Evolutionary conservation across 2,329 filamentous ascomycete species (phyloP), one percentile per base, ranked within the genome.

Genomic region (Coniochaeta hoffmannii): DNA sequence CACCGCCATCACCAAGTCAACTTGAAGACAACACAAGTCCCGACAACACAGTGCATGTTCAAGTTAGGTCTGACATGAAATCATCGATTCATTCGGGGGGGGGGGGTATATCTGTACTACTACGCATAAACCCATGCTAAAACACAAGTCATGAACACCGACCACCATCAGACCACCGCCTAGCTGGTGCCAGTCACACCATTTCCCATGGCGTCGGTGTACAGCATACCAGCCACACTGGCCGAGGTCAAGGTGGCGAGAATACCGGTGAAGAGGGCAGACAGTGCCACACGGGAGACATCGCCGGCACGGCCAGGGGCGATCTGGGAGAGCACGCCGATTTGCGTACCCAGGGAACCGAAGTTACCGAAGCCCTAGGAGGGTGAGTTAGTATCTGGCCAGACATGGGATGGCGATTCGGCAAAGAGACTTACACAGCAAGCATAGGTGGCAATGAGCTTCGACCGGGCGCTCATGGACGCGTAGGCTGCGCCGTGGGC

Each of bases 321-420:
- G 58, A 96, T 82, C 73, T 95, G 90, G 4, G 87, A 83, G 53
- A 96, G 79, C 57, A 95, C 89, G 75, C 90, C 90, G 58, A 96
- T 94, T 72, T 96, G 90, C 55, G 90, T 93, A 68, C 90, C 90
- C 50, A 96, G 80, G 30, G 89, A 93, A 54, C 88, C 88, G 62
- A 96, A 87, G 75, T 96, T 96, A 59, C 89, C 91, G 68, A 90
- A 90, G 26, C 83, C 83, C 72, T 74, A 35, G 46, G 1, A 50
- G 38, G 38, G 26, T 44, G 7, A 19, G 49, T 56, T 49, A 63
- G 56, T 46, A 50, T 53, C 62, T 60, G 62, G 53, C 34, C 22
- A 51, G 44, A 53, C 10, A 35, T 9, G n/a, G 22, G 46, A 19
- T 14, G 9, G 31, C 62, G 31, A 62, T 56, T 79, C 79, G 17